These are phyloP conservation scores for Aspergillus sp. DNA, from an alignment of 2,329 filamentous ascomycete species.

Conservation along the genomic window DNA sequence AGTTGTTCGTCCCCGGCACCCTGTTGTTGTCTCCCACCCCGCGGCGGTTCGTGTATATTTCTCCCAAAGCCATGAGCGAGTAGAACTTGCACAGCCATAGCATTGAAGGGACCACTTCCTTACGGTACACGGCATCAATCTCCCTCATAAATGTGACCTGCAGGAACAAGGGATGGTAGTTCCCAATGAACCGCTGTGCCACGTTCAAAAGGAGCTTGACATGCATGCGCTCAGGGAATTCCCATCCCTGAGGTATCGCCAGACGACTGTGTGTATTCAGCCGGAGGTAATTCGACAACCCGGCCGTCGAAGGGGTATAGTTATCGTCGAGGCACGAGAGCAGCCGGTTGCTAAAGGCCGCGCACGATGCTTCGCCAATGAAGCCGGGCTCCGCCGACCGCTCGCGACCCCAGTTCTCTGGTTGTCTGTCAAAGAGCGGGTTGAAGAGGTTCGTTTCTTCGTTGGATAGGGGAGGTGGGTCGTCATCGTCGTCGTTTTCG, in stretches of 20 bases:
- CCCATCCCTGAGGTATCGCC: not conserved
- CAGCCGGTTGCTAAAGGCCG: slow-evolving; percentile 17
- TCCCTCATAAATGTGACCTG: slow-evolving; percentile 15
- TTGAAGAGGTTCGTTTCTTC: slow-evolving; percentile 17
- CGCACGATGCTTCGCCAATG: slow-evolving; percentile 17
- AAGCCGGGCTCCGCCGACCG: slow-evolving; percentile 13
- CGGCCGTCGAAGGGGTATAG: slow-evolving; percentile 13
- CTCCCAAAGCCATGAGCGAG: slow-evolving; percentile 14
- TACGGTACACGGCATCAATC: slow-evolving; percentile 15
- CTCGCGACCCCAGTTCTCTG: slow-evolving; percentile 10
- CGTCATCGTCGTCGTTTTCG: slow-evolving; percentile 7
- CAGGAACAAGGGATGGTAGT: slow-evolving; percentile 18
- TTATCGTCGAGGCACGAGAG: slow-evolving; percentile 14
- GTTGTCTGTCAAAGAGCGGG: slow-evolving; percentile 15
- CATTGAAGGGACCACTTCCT: slow-evolving; percentile 8
- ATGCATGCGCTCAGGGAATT: slow-evolving; percentile 16
- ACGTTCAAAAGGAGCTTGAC: slow-evolving; percentile 15
- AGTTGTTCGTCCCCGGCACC: slow-evolving; percentile 15
- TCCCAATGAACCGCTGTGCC: slow-evolving; percentile 16
- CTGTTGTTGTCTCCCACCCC: slow-evolving; percentile 11
- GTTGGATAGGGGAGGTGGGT: slow-evolving; percentile 13
- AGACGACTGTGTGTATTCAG: not conserved
- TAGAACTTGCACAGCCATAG: slow-evolving; percentile 19
- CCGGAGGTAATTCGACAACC: slow-evolving; percentile 14
- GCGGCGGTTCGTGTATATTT: slow-evolving; percentile 14